These are phyloP conservation scores for Zymoseptoria pseudotritici DNA, from an alignment of 2,329 filamentous ascomycete genomes.

Conservation along the genomic window DNA sequence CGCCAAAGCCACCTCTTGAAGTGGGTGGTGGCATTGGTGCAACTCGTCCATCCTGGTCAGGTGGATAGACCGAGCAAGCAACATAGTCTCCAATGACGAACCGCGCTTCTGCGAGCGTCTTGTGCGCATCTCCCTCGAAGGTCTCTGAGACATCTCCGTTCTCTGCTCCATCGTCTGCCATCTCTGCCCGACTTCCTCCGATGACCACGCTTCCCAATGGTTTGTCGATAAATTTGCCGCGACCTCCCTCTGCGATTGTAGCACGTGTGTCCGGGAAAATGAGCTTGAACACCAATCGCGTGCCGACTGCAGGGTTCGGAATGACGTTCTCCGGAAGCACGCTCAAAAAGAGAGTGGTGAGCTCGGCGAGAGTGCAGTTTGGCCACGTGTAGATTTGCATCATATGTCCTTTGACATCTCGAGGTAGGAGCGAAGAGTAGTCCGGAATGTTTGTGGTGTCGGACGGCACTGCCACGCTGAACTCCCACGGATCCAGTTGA, in stretches of 20 bases:
- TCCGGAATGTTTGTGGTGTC: conserved; percentile 23
- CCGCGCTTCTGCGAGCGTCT: conserved; percentile 66
- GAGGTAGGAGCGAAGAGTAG: conserved; percentile 53
- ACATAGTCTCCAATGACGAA: conserved; percentile 89
- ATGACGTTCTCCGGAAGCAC: conserved; percentile 58
- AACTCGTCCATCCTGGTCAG: conserved; percentile 65
- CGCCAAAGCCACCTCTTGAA: conserved; percentile 31
- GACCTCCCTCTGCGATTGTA: conserved; percentile 34
- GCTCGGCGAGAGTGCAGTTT: conserved; percentile 70
- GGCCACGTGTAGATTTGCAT: conserved; percentile 82
- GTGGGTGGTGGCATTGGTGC: conserved; percentile 51
- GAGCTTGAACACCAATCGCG: conserved; percentile 78
- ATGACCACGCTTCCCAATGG: conserved; percentile 79
- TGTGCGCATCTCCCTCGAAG: conserved; percentile 53
- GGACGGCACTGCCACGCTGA: conserved; percentile 44
- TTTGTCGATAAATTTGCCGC: conserved; percentile 63
- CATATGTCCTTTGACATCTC: conserved; percentile 24
- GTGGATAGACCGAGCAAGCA: conserved; percentile 71
- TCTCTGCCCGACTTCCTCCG: conserved; percentile 36
- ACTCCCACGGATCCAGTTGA: conserved; percentile 71
- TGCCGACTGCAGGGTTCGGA: conserved; percentile 68
- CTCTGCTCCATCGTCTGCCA: conserved; percentile 31
- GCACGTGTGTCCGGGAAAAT: conserved; percentile 68
- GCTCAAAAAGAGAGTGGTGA: conserved; percentile 67
- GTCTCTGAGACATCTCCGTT: conserved; percentile 29